These are phyloP conservation scores for Triadica sebifera DNA, from an alignment of 345 rosid species.

Conservation along the genomic window DNA sequence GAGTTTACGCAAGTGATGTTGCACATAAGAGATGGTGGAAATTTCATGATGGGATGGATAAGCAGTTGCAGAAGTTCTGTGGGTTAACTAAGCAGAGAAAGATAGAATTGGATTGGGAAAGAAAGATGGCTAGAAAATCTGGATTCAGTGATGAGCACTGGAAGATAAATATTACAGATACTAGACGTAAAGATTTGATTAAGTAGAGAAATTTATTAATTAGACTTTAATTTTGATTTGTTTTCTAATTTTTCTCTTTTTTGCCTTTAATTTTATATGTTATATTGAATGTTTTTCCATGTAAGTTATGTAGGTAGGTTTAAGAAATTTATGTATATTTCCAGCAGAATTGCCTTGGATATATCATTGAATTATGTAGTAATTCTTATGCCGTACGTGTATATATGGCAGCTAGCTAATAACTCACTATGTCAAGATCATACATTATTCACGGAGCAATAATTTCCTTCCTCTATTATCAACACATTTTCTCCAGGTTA, in stretches of 20 bases:
- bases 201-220: too few species aligned
- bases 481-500: too few species aligned
- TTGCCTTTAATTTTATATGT: background rate
- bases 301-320: constrained; percentile 26
- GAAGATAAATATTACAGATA: constrained; percentile 73
- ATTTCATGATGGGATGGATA: constrained; percentile 67
- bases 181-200: constrained; percentile 53
- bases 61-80: constrained; percentile 55
- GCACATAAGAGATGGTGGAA: constrained; percentile 89
- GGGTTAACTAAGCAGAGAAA: constrained; percentile 63
- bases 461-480: too few species aligned
- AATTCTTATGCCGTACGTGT: too few species aligned
- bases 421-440: too few species aligned
- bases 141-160: constrained; percentile 62
- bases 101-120: constrained; percentile 74
- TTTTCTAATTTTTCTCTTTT: background rate
- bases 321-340: background rate
- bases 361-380: too few species aligned
- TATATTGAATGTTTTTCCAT: constrained; percentile 10
- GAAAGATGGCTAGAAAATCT: constrained; percentile 46
- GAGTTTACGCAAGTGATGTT: constrained; percentile 84
- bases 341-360: too few species aligned
- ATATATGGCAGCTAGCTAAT: too few species aligned
- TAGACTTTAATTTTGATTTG: background rate
- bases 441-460: too few species aligned